These are phyloP conservation scores for Leccinum ponderosum DNA, from an alignment of 1,284 basidiomycete species.

Conservation along the genomic window DNA sequence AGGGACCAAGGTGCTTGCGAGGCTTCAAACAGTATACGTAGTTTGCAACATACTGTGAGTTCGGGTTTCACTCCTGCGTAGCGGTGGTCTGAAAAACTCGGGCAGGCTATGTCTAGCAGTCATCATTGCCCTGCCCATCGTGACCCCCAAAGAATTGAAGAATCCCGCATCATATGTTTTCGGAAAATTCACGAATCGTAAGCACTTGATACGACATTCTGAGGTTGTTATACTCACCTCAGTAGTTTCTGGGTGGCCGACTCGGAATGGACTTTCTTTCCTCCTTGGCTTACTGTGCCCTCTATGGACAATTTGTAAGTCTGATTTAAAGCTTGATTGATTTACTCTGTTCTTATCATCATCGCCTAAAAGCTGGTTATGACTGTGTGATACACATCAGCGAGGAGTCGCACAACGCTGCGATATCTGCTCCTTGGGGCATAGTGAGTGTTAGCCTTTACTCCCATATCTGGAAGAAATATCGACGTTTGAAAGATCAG, in stretches of 20 bases:
- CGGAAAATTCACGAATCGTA: constrained; percentile 38
- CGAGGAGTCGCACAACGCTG: constrained; percentile 48
- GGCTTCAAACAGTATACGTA: constrained; percentile 34
- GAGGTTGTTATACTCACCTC: not conserved
- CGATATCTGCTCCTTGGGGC: constrained; percentile 43
- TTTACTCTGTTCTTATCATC: not conserved
- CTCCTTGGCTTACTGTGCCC: constrained; percentile 51
- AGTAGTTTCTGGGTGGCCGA: constrained; percentile 49
- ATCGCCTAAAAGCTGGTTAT: constrained; percentile 34
- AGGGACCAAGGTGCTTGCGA: constrained; percentile 39
- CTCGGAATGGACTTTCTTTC: constrained; percentile 43
- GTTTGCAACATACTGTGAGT: constrained; percentile 35
- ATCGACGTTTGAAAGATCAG: constrained; percentile 15
- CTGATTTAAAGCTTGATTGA: not conserved
- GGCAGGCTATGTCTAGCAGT: constrained; percentile 41
- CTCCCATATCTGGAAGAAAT: not conserved
- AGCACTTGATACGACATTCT: not conserved
- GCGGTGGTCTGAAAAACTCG: not conserved
- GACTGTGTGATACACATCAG: constrained; percentile 49
- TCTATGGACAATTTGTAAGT: constrained; percentile 44
- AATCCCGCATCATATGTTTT: constrained; percentile 45
- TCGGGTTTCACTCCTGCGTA: not conserved
- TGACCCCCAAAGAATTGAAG: constrained; percentile 42
- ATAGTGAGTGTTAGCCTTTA: constrained; percentile 16
- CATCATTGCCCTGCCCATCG: constrained; percentile 49